A percentile compares a stretch with the other conserved stretches of the same genome.
These are phyloP conservation scores for Wakefieldia striispora DNA, from an alignment of 768 basidiomycete genomes.

Conservation along the genomic window DNA sequence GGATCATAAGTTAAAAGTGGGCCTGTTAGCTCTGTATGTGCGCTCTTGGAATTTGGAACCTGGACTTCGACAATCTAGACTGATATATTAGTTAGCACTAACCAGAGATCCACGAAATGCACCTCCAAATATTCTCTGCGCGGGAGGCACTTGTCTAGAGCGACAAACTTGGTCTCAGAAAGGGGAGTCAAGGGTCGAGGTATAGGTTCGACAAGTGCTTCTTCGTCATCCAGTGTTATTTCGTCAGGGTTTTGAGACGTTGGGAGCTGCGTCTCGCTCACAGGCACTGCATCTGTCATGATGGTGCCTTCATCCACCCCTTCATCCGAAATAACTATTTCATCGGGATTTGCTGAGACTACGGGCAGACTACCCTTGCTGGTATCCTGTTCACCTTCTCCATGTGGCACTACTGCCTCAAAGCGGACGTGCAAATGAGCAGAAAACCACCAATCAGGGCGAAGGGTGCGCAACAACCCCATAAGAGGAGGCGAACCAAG, in stretches of 20 bases:
- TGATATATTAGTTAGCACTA: background rate
- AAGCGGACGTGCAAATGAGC: slow-evolving; percentile 90
- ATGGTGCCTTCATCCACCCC: slow-evolving; percentile 22
- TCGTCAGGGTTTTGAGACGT: slow-evolving; percentile 48
- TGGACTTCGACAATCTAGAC: slow-evolving; percentile 71
- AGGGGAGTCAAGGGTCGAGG: slow-evolving; percentile 26
- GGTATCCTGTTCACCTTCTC: slow-evolving; percentile 1
- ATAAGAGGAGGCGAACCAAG: slow-evolving; percentile 89
- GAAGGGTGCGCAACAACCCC: slow-evolving; percentile 66
- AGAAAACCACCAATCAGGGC: slow-evolving; percentile 88
- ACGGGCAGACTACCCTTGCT: background rate
- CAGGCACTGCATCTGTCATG: slow-evolving; percentile 1
- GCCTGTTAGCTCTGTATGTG: slow-evolving; percentile 4
- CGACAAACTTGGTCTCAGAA: slow-evolving; percentile 72
- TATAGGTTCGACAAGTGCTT: slow-evolving; percentile 38
- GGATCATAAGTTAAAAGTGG: slow-evolving; percentile 70
- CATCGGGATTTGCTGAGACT: slow-evolving; percentile 35
- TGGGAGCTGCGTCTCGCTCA: slow-evolving; percentile 37
- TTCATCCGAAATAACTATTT: slow-evolving; percentile 38
- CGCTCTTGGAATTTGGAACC: slow-evolving; percentile 11
- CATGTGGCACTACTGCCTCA: slow-evolving; percentile 63
- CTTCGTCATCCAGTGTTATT: slow-evolving; percentile 47
- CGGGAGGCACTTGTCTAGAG: slow-evolving; percentile 86
- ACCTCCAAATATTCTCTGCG: slow-evolving; percentile 81
- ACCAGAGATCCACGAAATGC: slow-evolving; percentile 2